phyloP scores from a whole-genome alignment of 805 yeast genomes.

The Clavispora phyllophila region DNA sequence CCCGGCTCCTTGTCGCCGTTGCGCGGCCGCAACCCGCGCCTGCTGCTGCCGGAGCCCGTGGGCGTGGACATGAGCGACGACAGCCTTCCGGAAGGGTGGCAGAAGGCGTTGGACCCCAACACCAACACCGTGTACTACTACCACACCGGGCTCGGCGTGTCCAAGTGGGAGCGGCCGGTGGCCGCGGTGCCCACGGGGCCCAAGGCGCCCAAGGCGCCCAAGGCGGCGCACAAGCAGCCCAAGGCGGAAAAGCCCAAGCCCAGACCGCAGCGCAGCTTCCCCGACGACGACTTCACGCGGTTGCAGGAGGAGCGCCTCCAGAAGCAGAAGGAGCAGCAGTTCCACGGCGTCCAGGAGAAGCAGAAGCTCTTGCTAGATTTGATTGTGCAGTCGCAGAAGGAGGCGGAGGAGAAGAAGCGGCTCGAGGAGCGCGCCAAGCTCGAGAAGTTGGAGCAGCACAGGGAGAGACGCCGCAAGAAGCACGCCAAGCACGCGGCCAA shows the following conservation, averaged over 20 bases:
- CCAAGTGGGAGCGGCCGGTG: constrained; percentile 61
- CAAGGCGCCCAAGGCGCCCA: constrained; percentile 11
- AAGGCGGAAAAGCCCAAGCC: constrained; percentile 1
- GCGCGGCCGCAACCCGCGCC: constrained; percentile 10
- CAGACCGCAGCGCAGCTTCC: constrained; percentile 7
- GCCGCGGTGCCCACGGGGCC: constrained; percentile 32
- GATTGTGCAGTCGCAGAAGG: constrained; percentile 29
- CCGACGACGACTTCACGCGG: constrained; percentile 20
- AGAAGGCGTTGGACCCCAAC: constrained; percentile 44
- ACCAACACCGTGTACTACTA: constrained; percentile 49
- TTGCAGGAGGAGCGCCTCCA: constrained; percentile 32
- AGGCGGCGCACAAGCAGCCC: constrained; percentile 2
- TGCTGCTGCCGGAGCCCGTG: constrained; percentile 14
- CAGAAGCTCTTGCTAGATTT: constrained; percentile 33
- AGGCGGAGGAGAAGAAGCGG: constrained; percentile 26
- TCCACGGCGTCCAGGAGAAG: constrained; percentile 28
- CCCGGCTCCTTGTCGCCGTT: constrained; percentile 7
- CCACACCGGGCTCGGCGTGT: constrained; percentile 41
- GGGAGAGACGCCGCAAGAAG: constrained; percentile 14
- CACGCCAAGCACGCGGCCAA: neutral
- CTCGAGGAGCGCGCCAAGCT: constrained; percentile 19
- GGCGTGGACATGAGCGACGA: constrained; percentile 10
- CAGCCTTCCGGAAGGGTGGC: constrained; percentile 63
- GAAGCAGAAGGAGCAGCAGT: constrained; percentile 28
- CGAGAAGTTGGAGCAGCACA: constrained; percentile 19